Evolutionary conservation across 306 rosid genomes (phyloP).

Genomic region (Prunus kanzakura): DNA sequence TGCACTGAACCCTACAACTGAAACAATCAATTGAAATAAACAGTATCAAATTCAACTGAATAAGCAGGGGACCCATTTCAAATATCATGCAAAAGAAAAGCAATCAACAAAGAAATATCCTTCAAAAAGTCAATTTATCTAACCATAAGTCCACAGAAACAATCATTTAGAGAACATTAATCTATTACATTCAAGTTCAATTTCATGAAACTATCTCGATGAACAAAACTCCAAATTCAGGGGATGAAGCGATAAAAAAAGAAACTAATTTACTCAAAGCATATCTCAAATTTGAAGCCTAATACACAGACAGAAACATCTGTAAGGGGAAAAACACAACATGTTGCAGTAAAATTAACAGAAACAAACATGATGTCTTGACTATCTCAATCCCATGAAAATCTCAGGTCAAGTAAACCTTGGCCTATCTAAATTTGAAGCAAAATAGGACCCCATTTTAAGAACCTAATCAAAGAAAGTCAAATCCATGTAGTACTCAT

Average conservation of each 20-base stretch:
- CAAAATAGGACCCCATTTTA: not conserved
- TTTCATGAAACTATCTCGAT: not conserved
- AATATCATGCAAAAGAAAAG: not conserved
- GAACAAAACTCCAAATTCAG: not conserved
- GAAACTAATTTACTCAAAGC: too few relatives aligned
- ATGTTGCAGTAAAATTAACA: not conserved
- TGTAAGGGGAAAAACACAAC: not conserved
- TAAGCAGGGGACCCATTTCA: not conserved
- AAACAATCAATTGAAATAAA: conserved; percentile 25
- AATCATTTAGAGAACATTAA: not conserved
- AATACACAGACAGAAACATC: not conserved
- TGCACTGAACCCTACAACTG: conserved; percentile 33
- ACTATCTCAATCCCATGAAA: not conserved
- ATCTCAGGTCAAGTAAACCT: not conserved
- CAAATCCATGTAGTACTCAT: too few relatives aligned
- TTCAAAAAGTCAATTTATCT: not conserved
- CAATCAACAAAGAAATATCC: conserved; percentile 10
- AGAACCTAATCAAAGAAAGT: not conserved
- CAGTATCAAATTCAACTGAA: conserved; percentile 13
- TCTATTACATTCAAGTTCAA: not conserved
- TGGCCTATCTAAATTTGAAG: not conserved
- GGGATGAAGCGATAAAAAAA: not conserved
- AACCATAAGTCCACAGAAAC: not conserved
- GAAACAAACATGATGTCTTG: not conserved
- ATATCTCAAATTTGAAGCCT: not conserved